Base-by-base conservation (phyloP, 2,329 filamentous ascomycete species). In the Cercospora nicotianae region DNA sequence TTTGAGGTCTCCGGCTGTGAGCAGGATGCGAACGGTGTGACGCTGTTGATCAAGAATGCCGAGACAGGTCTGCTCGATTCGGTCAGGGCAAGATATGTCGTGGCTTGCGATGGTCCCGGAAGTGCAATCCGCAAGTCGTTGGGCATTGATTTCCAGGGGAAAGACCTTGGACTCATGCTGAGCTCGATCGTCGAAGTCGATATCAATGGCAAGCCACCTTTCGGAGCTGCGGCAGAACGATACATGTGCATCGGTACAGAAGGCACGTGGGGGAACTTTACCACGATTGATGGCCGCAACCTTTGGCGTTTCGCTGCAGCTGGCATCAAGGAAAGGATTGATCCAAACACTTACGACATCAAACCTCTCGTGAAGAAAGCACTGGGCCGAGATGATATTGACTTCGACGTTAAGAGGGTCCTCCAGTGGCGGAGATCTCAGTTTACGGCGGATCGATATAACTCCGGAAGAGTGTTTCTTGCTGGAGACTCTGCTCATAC, bases 401-500 rank as follows among this genome's bases (percentile, higher is more conserved):
- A 28, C 3, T 64, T 64, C 20, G 31, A 18, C 20, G 62, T 64
- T 6, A 64, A 64, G 42, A 23, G 48, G 23, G 48, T 64, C 4
- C 62, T 64, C 10, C 62, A 64, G 48, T 64, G 62, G 62, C 62
- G 62, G 1, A 48, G 62, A n/a, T 58, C 45, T 16, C 62, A 64
- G 30, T 64, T 55, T 48, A 58, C 51, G 9, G 62, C 62, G 20
- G 48, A 39, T 58, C 28, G 48, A 18, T 62, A 62, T 20, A 45
- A 5, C 33, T 23, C 20, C 13, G 55, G 55, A 7, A 58, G 64
- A n/a, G 64, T 70, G 13, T 67, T 78, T 12, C 72, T 79, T 1
- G 75, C 75, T 2, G 77, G 77, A 3, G 78, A 79, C 63, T 66
- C 75, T 33, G 77, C 78, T 6, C 79, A 81, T 67, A 70, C 72